Evolutionary conservation across 169 alveolate species (phyloP).

Genomic region (Condylostoma magnum): DNA sequence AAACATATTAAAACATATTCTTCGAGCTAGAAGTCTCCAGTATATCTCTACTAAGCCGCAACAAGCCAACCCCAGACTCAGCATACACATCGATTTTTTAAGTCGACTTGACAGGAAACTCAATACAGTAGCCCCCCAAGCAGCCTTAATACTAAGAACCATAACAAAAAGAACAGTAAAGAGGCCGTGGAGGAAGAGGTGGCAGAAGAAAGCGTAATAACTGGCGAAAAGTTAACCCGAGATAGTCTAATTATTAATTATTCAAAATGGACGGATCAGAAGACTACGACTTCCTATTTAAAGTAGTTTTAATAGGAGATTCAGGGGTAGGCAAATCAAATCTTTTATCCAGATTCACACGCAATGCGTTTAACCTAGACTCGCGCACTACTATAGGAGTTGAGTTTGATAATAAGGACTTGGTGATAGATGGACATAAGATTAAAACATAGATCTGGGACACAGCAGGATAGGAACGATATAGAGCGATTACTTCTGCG

Average conservation of each 20-base stretch:
- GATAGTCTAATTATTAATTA: neutral
- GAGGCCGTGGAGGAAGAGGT: no score
- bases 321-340: conserved; percentile 97
- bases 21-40: no score
- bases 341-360: conserved; percentile 91
- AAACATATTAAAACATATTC: no score
- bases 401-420: conserved; percentile 39
- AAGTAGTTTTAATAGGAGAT: conserved; percentile 90
- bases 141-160: no score
- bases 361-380: conserved; percentile 94
- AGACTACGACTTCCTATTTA: conserved; percentile 70
- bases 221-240: no score
- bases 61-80: no score
- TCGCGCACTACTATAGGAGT: conserved; percentile 91
- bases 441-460: conserved; percentile 93
- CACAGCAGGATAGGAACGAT: conserved; percentile 94
- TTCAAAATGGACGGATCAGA: conserved; percentile 64
- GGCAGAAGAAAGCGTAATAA: no score
- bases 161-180: no score
- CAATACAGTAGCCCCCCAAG: no score
- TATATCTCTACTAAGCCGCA: no score
- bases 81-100: no score
- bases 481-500: conserved; percentile 86
- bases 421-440: conserved; percentile 94
- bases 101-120: no score